Base-by-base conservation (phyloP, 192 early-diverging fungal genomes). In the Linnemannia schmuckeri region DNA sequence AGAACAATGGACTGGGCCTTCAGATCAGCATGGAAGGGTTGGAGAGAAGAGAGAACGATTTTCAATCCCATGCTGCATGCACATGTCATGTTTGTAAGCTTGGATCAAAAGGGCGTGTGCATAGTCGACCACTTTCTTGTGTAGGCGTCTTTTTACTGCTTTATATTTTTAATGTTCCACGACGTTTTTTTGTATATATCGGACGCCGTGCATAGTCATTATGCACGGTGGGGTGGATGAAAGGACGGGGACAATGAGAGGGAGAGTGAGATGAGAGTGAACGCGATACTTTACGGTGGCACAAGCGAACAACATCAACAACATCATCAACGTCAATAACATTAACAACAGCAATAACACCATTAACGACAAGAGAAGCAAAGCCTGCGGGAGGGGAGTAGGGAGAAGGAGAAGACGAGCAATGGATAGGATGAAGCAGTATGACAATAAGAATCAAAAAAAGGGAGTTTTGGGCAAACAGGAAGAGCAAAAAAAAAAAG, bases 11-110 rank as follows among this genome's bases (percentile, higher is more conserved):
- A 33, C 27, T 66, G 61, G 33, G 61, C 61, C 27, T 63, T 63
- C 61, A 63, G 40, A 54, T 37, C n/a, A 68, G 55, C 24, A 68
- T 10, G 42, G 41, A 74, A 30, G 30, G 66, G 68, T 72, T 72
- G 70, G 22, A 68, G 69, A 70, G 33, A 61, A 68, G 44, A 74
- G 40, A 72, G 68, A 74, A 63, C 72, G 79, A 75, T 75, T 75
- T 61, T 81, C 73, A 61, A 81, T 68, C 57, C 75, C 79, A 75
- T 80, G 78, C 61, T 66, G 61, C 78, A 74, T 47, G 71, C 72
- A 73, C 38, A 66, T 61, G 70, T 74, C 49, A 66, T 66, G 72
- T 72, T 63, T 80, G 78, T 73, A 74, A 73, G 78, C 72, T 33
- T 66, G 40, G 22, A 6, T 72, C 38, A 75, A 74, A 75, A 52